Evolutionary conservation across 345 rosid genomes (phyloP), one percentile per base, ranked within the genome.

Genomic region (Barbarea vulgaris): DNA sequence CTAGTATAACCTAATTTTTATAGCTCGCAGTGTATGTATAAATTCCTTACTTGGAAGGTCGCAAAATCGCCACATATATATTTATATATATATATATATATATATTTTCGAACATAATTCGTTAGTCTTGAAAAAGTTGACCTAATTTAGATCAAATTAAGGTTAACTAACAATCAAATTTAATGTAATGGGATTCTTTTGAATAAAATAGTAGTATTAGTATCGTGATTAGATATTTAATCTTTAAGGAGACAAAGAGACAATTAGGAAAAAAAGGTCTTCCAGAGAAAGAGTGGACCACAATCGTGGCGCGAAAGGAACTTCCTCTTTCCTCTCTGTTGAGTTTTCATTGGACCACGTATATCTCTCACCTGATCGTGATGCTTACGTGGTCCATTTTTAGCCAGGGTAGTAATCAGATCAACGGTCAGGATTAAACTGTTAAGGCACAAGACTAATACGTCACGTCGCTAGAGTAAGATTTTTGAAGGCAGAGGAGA

Each of bases 251-350:
- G 64, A 67, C 62, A 48, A 34, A 68, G 37, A 71, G 48, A 78
- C 64, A 42, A 72, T 59, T 58, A 19, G 47, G 17, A 67, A 50
- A 15, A 48, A 68, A 76, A 19, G 57, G 55, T 42, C 27, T 41
- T 30, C 44, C 50, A 10, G 34, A 25, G 31, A 64, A 30, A 47
- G 18, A 59, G 52, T 30, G 83, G 83, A 75, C 86, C 81, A 78
- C 81, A 82, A 60, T 81, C 86, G 85, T 87, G 88, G 81, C 84
- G 83, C 84, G 67, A 77, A 85, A 82, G 83, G 70, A 73, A 79
- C 72, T n/a, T 36, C 39, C 5, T 48, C 17, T 11, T 1, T 42
- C 64, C 48, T 18, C 6, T 73, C 72, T 85, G 91, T 74, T 44
- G 1, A 7, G 3, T 17, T 33, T 1, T 67, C 0, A 87, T 73